These are phyloP conservation scores for Penicillium sp. DNA, from an alignment of 2,329 filamentous ascomycete genomes.

Conservation along the genomic window DNA sequence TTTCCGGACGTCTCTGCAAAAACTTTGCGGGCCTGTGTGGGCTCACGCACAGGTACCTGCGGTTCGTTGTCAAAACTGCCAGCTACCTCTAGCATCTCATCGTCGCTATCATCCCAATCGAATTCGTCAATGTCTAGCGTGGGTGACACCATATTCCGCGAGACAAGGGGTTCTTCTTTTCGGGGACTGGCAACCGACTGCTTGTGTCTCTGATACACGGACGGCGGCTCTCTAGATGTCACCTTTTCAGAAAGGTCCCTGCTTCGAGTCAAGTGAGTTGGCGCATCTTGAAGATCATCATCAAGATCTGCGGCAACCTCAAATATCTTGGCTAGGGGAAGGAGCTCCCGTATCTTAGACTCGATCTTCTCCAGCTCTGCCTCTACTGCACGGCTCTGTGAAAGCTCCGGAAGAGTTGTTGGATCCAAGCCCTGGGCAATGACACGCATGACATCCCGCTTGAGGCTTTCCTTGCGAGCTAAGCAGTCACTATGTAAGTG, in stretches of 20 bases:
- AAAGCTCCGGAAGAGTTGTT: slow-evolving; percentile 37
- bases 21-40: slow-evolving; percentile 35
- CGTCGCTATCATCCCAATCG: slow-evolving; percentile 49
- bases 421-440: slow-evolving; percentile 41
- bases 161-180: slow-evolving; percentile 34
- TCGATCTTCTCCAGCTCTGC: slow-evolving; percentile 42
- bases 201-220: slow-evolving; percentile 8
- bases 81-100: slow-evolving; percentile 51
- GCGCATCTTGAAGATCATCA: neutral
- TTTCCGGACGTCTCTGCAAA: slow-evolving; percentile 51
- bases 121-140: slow-evolving; percentile 43
- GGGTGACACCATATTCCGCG: slow-evolving; percentile 49
- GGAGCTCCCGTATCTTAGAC: slow-evolving; percentile 37
- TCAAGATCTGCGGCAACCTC: slow-evolving; percentile 15
- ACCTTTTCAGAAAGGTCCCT: neutral
- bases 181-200: slow-evolving; percentile 9
- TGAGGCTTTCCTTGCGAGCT: slow-evolving; percentile 40
- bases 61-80: slow-evolving; percentile 41
- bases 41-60: slow-evolving; percentile 17
- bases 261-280: neutral
- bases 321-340: slow-evolving; percentile 38
- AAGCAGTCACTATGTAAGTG: slow-evolving; percentile 32
- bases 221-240: slow-evolving; percentile 1
- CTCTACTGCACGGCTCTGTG: slow-evolving; percentile 38
- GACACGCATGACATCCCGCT: slow-evolving; percentile 40